Conservation (phyloP, 441 rosid genomes). For the Breynia disticha region DNA sequence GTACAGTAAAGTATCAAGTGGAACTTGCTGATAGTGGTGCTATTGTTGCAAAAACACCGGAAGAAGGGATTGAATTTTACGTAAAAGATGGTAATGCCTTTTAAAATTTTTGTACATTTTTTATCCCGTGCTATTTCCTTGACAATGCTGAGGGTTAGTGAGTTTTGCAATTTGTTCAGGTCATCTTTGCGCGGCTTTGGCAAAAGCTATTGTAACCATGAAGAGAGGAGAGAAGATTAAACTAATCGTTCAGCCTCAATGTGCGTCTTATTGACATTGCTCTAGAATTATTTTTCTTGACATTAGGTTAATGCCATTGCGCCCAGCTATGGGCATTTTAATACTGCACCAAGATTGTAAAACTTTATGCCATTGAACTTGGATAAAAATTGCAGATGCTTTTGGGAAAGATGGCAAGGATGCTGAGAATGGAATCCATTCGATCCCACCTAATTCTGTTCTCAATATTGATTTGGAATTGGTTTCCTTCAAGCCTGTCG, state of each 20-base stretch:
- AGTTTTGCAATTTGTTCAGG: slow-evolving; percentile 22
- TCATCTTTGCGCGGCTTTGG: slow-evolving; percentile 44
- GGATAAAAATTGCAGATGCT: slow-evolving; percentile 35
- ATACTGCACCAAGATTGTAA: not conserved
- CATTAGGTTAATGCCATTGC: not conserved
- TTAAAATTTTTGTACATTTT: not conserved
- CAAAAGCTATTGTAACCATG: slow-evolving; percentile 43
- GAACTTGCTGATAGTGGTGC: slow-evolving; percentile 38
- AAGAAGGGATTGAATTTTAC: slow-evolving; percentile 43
- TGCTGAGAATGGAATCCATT: slow-evolving; percentile 11
- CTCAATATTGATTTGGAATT: slow-evolving; percentile 37
- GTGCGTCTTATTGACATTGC: slow-evolving; percentile 20
- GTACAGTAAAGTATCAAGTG: slow-evolving; percentile 43
- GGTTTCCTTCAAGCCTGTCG: slow-evolving; percentile 44
- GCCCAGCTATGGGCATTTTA: too few relatives aligned
- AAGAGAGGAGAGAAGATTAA: slow-evolving; percentile 41
- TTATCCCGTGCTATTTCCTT: not conserved
- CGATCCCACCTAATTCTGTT: slow-evolving; percentile 33
- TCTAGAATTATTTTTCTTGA: not conserved
- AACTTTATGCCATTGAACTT: not conserved
- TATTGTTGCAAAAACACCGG: slow-evolving; percentile 31
- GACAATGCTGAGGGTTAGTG: slow-evolving; percentile 1
- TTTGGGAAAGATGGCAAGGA: slow-evolving; percentile 32
- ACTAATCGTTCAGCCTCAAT: slow-evolving; percentile 42
- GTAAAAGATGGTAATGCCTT: slow-evolving; percentile 45